Base-by-base conservation (phyloP, 2,329 filamentous ascomycete genomes). In the Rasamsonia emersonii region DNA sequence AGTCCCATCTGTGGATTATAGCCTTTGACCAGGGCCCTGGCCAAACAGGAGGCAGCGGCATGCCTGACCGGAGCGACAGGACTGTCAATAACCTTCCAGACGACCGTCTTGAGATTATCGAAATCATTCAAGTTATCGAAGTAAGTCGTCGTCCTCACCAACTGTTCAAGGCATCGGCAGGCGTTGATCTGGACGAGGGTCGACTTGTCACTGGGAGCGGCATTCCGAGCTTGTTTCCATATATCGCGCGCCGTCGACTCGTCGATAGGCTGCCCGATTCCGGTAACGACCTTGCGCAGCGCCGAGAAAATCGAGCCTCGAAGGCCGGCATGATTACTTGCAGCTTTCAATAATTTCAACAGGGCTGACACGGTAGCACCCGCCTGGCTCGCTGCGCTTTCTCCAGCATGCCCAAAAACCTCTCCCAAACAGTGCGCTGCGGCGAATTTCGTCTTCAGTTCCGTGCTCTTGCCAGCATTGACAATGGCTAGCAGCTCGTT, bases 61-160 rank as follows among this genome's bases (percentile, higher is more conserved):
- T 89, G 83, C 38, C 91, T 75, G 31, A 93, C 85, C 17, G 79
- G 71, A 1, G 78, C 63, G 29, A 79, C 82, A 1, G 77, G 60
- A 20, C 80, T 88, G 46, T 98, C 91, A 38, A 93, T 80, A 1
- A 81, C 74, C 58, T 93, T 96, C 72, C 86, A 91, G 10, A 93
- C 65, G 4, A 81, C 76, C 19, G 73, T 74, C 58, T 89, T 86
- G 13, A 96, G 62, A 53, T 82, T 86, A 45, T 98, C 91, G 50
- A 93, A 94, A 53, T 98, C 91, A 53, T 72, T 79, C 9, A 81
- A 77, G 50, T 93, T 93, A 51, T 86, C 79, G 51, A 96, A 96
- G 53, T 84, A 93, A 0, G 73, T 60, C 0, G 88, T 95, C 39
- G 73, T 66, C 35, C 73, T 78, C 14, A 82, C 64, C 29, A 96